Conservation (phyloP, 805 yeast genomes). For the Saccharomyces paradoxus region DNA sequence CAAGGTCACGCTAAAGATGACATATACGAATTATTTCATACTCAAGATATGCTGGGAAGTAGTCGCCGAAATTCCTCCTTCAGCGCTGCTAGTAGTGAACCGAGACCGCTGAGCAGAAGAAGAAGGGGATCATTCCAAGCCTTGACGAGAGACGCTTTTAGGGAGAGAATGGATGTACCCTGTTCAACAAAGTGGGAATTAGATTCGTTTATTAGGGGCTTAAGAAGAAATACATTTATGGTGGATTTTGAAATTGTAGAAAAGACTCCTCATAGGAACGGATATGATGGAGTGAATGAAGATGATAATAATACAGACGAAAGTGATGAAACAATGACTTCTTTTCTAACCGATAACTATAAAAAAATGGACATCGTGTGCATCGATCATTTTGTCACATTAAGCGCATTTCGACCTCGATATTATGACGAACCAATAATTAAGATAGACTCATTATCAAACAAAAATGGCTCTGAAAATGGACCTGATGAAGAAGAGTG, state of each 20-base stretch:
- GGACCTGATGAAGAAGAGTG: neutral
- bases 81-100: slow-evolving; percentile 4
- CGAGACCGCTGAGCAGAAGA: slow-evolving; percentile 3
- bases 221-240: slow-evolving; percentile 16
- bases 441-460: slow-evolving; percentile 12
- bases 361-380: slow-evolving; percentile 18
- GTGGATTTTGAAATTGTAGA: slow-evolving; percentile 17
- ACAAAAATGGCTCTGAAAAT: neutral
- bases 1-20: slow-evolving; percentile 14
- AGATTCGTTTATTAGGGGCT: slow-evolving; percentile 13
- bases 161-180: slow-evolving; percentile 10
- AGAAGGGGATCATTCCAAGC: slow-evolving; percentile 6
- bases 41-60: slow-evolving; percentile 1
- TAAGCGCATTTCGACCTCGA: slow-evolving; percentile 20
- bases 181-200: slow-evolving; percentile 9
- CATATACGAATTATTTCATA: slow-evolving; percentile 10
- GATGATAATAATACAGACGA: neutral
- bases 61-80: neutral
- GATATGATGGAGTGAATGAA: slow-evolving; percentile 1
- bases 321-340: slow-evolving; percentile 9
- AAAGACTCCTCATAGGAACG: slow-evolving; percentile 3
- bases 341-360: slow-evolving; percentile 22
- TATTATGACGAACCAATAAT: slow-evolving; percentile 14
- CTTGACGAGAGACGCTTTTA: slow-evolving; percentile 5
- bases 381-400: slow-evolving; percentile 14